Percentiles rank a stretch among this genome's conserved stretches.
Evolutionary conservation across 1,284 basidiomycete genomes (phyloP).

Genomic region (Baeospora myosura): DNA sequence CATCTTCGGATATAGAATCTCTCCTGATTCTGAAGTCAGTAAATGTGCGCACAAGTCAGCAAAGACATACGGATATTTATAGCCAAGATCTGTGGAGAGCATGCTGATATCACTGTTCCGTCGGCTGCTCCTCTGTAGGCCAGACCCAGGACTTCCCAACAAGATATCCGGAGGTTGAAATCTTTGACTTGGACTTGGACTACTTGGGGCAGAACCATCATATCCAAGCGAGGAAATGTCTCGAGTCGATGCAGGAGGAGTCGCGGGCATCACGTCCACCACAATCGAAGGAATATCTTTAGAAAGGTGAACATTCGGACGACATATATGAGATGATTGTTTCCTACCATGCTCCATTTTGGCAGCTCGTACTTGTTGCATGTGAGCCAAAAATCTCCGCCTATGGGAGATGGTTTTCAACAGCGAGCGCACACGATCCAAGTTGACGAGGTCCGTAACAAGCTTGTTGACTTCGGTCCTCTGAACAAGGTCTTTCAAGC

Average conservation of each 20-base stretch:
- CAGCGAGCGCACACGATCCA: constrained; percentile 78
- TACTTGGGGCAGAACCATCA: constrained; percentile 31
- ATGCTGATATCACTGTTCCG: constrained; percentile 54
- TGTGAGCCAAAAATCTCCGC: constrained; percentile 51
- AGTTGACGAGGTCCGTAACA: constrained; percentile 75
- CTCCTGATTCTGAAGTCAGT: constrained; percentile 26
- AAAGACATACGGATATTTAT: constrained; percentile 36
- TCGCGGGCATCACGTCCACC: constrained; percentile 48
- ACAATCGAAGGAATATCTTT: constrained; percentile 63
- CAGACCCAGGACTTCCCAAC: constrained; percentile 30
- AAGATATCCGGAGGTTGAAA: constrained; percentile 41
- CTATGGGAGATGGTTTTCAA: constrained; percentile 72
- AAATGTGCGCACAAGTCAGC: constrained; percentile 5
- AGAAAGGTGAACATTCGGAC: neutral
- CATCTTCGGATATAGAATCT: constrained; percentile 41
- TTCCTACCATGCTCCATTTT: constrained; percentile 24
- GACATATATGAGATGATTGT: constrained; percentile 9
- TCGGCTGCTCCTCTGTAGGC: constrained; percentile 46
- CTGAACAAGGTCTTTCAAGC: constrained; percentile 74
- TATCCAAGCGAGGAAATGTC: constrained; percentile 48
- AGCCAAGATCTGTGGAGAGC: constrained; percentile 48
- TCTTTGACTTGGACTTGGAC: constrained; percentile 32
- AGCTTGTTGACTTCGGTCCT: constrained; percentile 73
- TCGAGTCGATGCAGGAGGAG: constrained; percentile 41
- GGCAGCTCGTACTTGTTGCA: constrained; percentile 27